Evolutionary conservation across 179 eudicot species (phyloP), one percentile per base, ranked within the genome.

Genomic region (Drosera spatulata): DNA sequence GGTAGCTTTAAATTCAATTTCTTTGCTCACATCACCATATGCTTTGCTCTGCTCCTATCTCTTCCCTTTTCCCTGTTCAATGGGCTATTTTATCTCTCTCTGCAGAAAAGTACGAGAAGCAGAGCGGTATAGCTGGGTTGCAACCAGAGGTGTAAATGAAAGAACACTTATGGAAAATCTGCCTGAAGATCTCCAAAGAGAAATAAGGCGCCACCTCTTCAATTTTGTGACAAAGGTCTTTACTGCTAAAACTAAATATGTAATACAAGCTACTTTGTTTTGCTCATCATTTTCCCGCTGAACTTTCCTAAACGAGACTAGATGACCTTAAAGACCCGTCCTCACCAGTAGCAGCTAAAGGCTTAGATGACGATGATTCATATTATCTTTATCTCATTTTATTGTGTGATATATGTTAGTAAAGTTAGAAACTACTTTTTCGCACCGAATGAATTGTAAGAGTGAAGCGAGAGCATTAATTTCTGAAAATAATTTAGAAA

Each of bases 111-210:
- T 86, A 58, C 82, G 80, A 47, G 77, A 75, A 62, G 74, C 96
- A 64, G 96, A 88, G 69, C 72, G 88, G n/a, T 86, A 77, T 62
- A 83, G 69, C 61, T 88, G 94, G 94, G 85, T 85, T 61, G 85
- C 96, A 62, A 86, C 88, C 22, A 72, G 94, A 59, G 95, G 94
- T 2, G 86, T 86, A 50, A 80, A 85, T 69, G 96, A 88, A 79
- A 88, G 79, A 55, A 66, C 74, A 72, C 57, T 88, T 41, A 71
- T 83, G 82, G 87, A 77, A 66, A 84, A 86, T 69, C 78, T 88
- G 48, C 95, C 96, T 5, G 96, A 88, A 65, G 88, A 88, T 73
- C 90, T 88, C 62, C 96, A 86, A 70, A 82, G 86, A 74, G 91
- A 88, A 22, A 88, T 88, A 66, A 72, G 93, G 54, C 71, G 82